These are phyloP conservation scores for Apiospora phragmitis DNA, from an alignment of 2,329 filamentous ascomycete genomes.

Conservation along the genomic window DNA sequence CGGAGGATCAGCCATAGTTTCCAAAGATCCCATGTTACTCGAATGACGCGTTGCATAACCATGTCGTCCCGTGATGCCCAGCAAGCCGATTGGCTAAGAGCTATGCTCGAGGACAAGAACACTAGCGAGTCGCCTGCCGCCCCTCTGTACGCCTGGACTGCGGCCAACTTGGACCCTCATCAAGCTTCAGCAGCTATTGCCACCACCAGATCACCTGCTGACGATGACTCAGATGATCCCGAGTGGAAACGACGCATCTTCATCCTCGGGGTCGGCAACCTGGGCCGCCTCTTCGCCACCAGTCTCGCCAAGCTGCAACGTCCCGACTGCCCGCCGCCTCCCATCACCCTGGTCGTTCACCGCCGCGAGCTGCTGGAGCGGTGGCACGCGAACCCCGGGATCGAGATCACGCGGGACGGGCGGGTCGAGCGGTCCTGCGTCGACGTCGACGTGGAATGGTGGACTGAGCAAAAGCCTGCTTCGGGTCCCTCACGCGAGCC, in stretches of 20 bases:
- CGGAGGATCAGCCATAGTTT: background rate
- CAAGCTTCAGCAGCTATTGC: no score
- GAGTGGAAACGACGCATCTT: constrained; percentile 57
- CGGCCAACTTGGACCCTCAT: constrained; percentile 22
- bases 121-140: constrained; percentile 20
- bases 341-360: constrained; percentile 80
- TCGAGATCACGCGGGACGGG: constrained; percentile 44
- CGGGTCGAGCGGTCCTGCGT: constrained; percentile 28
- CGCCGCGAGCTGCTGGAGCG: constrained; percentile 48
- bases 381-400: constrained; percentile 46
- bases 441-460: constrained; percentile 54
- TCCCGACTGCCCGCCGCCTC: constrained; percentile 50
- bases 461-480: constrained; percentile 46
- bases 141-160: constrained; percentile 31
- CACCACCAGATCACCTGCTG: background rate
- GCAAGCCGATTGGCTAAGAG: background rate
- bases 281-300: constrained; percentile 78
- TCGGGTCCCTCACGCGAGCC: constrained; percentile 41
- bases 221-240: background rate
- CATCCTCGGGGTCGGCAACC: constrained; percentile 77
- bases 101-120: constrained; percentile 20
- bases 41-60: background rate
- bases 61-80: background rate
- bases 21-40: background rate
- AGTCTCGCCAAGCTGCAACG: constrained; percentile 58